phyloP scores from a whole-genome alignment of 352 stramenopile species.

The Pelagophyceae sp. region DNA sequence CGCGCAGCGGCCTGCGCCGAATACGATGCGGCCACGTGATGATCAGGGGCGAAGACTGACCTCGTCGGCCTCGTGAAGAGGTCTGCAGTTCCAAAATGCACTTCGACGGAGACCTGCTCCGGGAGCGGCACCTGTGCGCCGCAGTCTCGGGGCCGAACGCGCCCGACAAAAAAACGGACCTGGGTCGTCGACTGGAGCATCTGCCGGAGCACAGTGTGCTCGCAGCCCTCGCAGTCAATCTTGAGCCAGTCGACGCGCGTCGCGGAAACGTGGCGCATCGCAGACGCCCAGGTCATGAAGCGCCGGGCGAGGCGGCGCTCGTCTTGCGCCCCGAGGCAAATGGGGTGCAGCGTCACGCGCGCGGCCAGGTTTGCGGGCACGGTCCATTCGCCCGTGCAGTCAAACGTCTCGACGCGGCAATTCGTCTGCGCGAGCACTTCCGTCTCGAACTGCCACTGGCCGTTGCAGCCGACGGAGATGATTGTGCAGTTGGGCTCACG shows the following conservation, averaged over 20 bases:
- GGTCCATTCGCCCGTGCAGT: slow-evolving; percentile 1
- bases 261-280: not conserved
- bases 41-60: not conserved
- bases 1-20: not conserved
- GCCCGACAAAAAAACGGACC: not conserved
- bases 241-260: not conserved
- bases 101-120: slow-evolving; percentile 3
- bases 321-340: not conserved
- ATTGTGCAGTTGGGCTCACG: not conserved
- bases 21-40: not conserved
- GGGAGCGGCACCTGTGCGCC: not conserved
- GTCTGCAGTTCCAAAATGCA: not conserved
- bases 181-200: not conserved
- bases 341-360: not conserved
- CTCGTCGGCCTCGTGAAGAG: not conserved
- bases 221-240: slow-evolving; percentile 13
- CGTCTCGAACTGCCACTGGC: not conserved
- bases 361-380: not conserved
- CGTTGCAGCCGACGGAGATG: not conserved
- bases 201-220: not conserved
- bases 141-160: not conserved
- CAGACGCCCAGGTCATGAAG: not conserved
- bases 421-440: not conserved
- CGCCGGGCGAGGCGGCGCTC: not conserved
- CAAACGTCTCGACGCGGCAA: not conserved